phyloP scores from a whole-genome alignment of 108 stramenopile genomes.

The Nitzschia palea region DNA sequence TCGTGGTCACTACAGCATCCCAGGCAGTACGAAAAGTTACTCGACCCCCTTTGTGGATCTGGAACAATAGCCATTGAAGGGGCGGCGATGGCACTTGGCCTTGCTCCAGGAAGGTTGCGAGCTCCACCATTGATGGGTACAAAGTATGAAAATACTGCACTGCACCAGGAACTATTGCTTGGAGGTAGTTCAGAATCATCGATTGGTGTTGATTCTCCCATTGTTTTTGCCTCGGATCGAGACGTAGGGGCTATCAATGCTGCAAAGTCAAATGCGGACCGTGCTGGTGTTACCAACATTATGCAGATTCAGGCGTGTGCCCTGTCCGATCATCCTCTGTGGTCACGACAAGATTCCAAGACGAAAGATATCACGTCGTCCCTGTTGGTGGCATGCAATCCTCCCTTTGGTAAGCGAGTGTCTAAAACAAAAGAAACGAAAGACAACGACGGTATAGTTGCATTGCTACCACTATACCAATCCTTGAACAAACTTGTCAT shows the following conservation, averaged over 20 bases:
- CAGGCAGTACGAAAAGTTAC: neutral
- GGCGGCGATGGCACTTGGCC: conserved; percentile 51
- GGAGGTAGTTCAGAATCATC: neutral
- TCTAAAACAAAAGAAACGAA: neutral
- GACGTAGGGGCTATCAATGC: conserved; percentile 55
- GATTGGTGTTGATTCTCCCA: neutral
- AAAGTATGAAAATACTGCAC: conserved; percentile 25
- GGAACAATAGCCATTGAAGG: conserved; percentile 81
- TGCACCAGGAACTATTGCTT: conserved; percentile 34
- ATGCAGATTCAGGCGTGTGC: conserved; percentile 41
- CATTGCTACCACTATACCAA: conserved; percentile 23
- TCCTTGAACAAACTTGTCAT: neutral
- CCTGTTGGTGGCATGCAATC: conserved; percentile 56
- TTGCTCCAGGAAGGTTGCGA: conserved; percentile 69
- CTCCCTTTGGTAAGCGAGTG: conserved; percentile 68
- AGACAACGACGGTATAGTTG: neutral
- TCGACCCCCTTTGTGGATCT: conserved; percentile 85
- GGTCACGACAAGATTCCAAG: no score
- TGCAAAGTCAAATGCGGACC: conserved; percentile 60
- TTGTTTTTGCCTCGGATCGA: conserved; percentile 60
- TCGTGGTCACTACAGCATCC: conserved; percentile 12
- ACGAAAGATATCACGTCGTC: neutral
- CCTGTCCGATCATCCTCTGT: conserved; percentile 41
- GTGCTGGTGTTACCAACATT: conserved; percentile 55
- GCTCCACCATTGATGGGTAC: conserved; percentile 58